Percentiles rank a stretch among this genome's conserved stretches.
Conservation (phyloP, 768 basidiomycete genomes). For the Termitomyces sp. region DNA sequence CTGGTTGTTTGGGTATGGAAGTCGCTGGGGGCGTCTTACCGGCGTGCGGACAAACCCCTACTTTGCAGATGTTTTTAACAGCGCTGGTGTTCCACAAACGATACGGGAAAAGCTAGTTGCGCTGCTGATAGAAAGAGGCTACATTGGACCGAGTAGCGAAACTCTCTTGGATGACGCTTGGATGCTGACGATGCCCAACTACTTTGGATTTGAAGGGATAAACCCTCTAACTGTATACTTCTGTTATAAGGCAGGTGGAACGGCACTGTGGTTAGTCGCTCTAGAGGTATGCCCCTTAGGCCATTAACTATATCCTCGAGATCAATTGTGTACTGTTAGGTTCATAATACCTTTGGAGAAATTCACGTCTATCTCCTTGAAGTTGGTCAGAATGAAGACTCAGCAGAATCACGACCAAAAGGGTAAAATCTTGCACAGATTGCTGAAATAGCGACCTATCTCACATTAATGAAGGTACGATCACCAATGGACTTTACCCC, state of each 20-base stretch:
- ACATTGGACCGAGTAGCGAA: neutral
- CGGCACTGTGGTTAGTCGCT: neutral
- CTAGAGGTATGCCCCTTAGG: neutral
- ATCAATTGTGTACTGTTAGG: constrained; percentile 24
- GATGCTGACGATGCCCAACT: constrained; percentile 73
- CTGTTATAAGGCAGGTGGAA: constrained; percentile 36
- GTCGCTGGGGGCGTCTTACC: neutral
- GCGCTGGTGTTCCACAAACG: neutral
- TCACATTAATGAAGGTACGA: constrained; percentile 32
- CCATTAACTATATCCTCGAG: neutral
- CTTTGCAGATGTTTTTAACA: neutral
- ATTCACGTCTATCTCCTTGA: constrained; percentile 55
- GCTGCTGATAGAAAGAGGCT: neutral
- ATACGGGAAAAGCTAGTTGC: neutral
- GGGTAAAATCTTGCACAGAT: neutral
- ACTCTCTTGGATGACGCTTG: constrained; percentile 44
- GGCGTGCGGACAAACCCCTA: neutral
- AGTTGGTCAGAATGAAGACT: constrained; percentile 39
- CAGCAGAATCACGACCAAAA: constrained; percentile 9
- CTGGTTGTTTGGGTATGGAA: neutral
- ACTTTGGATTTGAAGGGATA: constrained; percentile 61
- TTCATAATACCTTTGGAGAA: constrained; percentile 74
- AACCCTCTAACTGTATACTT: constrained; percentile 70
- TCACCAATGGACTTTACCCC: constrained; percentile 61
- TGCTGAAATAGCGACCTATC: neutral